A percentile compares a stretch with the other conserved stretches of the same genome.
phyloP scores from a whole-genome alignment of 176 grass and related monocot genomes.

The Ananas comosus region DNA sequence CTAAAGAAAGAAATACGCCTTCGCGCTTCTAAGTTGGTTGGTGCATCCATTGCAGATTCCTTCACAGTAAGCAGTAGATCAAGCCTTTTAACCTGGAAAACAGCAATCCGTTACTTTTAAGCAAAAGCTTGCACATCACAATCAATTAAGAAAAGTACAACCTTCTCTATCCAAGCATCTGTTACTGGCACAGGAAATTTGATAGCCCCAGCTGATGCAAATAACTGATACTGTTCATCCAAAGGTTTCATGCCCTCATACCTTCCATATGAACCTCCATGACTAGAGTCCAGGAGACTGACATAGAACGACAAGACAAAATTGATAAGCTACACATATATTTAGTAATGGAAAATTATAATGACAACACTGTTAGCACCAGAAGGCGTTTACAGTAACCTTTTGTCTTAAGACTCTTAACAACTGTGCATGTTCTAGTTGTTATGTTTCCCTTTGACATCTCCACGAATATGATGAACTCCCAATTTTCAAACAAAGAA shows the following conservation, averaged over 20 bases:
- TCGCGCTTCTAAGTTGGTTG: slow-evolving; percentile 82
- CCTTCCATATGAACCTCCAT: slow-evolving; percentile 54
- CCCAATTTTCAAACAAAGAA: too few relatives aligned
- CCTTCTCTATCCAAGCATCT: slow-evolving; percentile 86
- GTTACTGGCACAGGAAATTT: slow-evolving; percentile 59
- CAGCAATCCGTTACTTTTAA: not conserved
- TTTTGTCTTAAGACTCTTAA: too few relatives aligned
- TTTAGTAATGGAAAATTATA: not conserved
- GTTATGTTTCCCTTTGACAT: too few relatives aligned
- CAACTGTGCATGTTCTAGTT: too few relatives aligned
- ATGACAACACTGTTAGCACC: not conserved
- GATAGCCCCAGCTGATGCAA: slow-evolving; percentile 78
- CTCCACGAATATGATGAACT: too few relatives aligned
- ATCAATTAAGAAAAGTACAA: slow-evolving; percentile 9
- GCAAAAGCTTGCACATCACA: not conserved
- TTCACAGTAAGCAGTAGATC: slow-evolving; percentile 78
- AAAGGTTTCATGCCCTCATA: slow-evolving; percentile 36
- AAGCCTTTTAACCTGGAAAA: slow-evolving; percentile 65
- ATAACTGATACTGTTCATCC: slow-evolving; percentile 52
- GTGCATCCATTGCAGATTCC: slow-evolving; percentile 94
- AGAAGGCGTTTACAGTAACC: not conserved
- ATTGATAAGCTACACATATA: slow-evolving; percentile 19
- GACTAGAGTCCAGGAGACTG: slow-evolving; percentile 65
- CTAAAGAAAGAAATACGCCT: slow-evolving; percentile 87
- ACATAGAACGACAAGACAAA: slow-evolving; percentile 24